A percentile compares a stretch with the other conserved stretches of the same genome.
Evolutionary conservation across 2,329 filamentous ascomycete genomes (phyloP).

Genomic region (Teratosphaeria nubilosa): DNA sequence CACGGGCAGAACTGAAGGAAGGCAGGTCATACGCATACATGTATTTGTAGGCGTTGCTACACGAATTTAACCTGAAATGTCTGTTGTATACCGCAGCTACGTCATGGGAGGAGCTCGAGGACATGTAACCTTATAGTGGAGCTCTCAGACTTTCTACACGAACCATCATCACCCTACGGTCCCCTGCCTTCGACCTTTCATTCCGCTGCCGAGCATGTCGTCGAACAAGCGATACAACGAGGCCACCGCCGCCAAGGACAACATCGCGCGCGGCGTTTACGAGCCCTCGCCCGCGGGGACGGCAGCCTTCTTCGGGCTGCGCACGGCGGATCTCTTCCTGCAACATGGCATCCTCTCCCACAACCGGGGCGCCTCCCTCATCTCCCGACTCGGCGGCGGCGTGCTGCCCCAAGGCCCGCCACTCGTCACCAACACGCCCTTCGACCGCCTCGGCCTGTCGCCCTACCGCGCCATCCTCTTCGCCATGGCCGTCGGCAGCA

Average conservation of each 20-base stretch:
- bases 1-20: no score
- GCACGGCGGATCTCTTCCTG: slow-evolving; percentile 37
- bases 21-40: no score
- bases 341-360: slow-evolving; percentile 42
- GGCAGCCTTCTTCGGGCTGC: slow-evolving; percentile 35
- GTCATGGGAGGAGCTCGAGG: no score
- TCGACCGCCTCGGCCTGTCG: slow-evolving; percentile 38
- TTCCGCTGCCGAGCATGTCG: background rate
- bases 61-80: no score
- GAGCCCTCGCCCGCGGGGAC: slow-evolving; percentile 30
- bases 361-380: slow-evolving; percentile 31
- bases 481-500: slow-evolving; percentile 42
- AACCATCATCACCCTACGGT: no score
- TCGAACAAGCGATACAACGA: background rate
- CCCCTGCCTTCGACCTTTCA: no score
- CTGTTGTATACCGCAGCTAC: no score
- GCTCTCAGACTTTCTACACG: no score
- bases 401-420: slow-evolving; percentile 34
- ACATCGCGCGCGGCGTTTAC: slow-evolving; percentile 32
- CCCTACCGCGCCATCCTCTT: slow-evolving; percentile 43
- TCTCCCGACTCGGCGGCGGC: slow-evolving; percentile 37
- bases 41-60: no score
- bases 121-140: no score
- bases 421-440: slow-evolving; percentile 29
- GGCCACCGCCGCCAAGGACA: slow-evolving; percentile 7